Conservation (phyloP, 2,329 filamentous ascomycete species). For the Neospermospora avenae region DNA sequence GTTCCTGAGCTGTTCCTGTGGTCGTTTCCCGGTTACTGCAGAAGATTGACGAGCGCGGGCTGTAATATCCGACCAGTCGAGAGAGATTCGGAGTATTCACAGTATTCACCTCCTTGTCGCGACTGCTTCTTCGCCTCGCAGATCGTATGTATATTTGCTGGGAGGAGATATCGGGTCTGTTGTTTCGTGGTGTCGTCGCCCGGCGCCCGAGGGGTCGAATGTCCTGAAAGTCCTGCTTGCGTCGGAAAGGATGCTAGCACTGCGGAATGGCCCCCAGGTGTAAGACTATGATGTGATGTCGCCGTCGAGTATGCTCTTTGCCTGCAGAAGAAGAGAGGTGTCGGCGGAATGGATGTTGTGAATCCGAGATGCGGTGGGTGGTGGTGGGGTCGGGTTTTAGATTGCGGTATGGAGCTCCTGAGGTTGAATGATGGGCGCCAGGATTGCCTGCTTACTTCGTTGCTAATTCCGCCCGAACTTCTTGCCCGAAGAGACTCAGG, state of each 20-base stretch:
- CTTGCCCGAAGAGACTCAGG: neutral
- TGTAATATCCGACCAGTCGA: neutral
- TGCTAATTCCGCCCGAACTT: neutral
- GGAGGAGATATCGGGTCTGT: neutral
- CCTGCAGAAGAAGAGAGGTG: conserved; percentile 7
- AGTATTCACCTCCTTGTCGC: neutral
- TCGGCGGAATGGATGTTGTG: conserved; percentile 1
- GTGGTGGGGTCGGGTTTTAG: conserved; percentile 3
- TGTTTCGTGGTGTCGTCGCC: neutral
- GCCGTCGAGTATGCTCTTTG: neutral
- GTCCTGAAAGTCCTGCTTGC: neutral
- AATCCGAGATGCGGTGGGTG: neutral
- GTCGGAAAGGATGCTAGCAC: neutral
- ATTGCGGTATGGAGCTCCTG: neutral
- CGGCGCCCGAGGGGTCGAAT: neutral
- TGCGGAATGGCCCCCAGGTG: neutral
- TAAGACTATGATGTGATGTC: neutral
- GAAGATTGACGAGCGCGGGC: neutral
- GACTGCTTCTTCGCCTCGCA: neutral
- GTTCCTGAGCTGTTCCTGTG: conserved; percentile 18
- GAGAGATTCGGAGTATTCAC: neutral
- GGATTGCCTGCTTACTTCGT: neutral
- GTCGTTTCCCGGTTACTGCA: neutral
- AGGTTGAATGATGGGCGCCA: neutral
- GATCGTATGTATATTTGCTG: neutral